phyloP scores from a whole-genome alignment of 495 filamentous ascomycete species.

The Aspergillus bertholletiae region DNA sequence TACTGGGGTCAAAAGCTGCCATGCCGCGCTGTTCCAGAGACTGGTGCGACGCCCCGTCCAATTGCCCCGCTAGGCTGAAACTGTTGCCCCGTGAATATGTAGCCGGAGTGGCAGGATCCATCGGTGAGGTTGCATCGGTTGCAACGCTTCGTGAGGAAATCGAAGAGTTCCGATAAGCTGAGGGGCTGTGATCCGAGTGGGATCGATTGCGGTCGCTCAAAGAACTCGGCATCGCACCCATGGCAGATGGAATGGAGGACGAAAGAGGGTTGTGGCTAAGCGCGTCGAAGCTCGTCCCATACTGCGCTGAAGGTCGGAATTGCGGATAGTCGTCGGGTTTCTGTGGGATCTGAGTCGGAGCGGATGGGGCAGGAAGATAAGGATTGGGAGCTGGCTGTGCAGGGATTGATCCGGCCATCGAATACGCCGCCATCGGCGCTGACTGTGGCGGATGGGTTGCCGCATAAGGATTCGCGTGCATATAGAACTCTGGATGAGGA shows the following conservation, averaged over 20 bases:
- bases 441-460: conserved; percentile 36
- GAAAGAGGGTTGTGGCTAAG: conserved; percentile 33
- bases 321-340: conserved; percentile 38
- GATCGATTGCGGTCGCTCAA: conserved; percentile 40
- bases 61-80: conserved; percentile 36
- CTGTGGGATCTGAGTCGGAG: conserved; percentile 22
- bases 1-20: conserved; percentile 31
- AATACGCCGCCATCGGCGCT: conserved; percentile 33
- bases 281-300: conserved; percentile 35
- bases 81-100: conserved; percentile 37
- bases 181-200: conserved; percentile 38
- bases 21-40: conserved; percentile 32
- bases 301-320: conserved; percentile 28
- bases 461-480: conserved; percentile 32
- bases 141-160: conserved; percentile 41
- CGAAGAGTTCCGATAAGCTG: conserved; percentile 42
- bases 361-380: conserved; percentile 35
- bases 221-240: conserved; percentile 32
- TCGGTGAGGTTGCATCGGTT: conserved; percentile 41
- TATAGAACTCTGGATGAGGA: conserved; percentile 36
- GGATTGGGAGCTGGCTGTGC: conserved; percentile 35
- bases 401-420: conserved; percentile 32
- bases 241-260: conserved; percentile 31
- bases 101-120: conserved; percentile 36
- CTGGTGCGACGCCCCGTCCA: conserved; percentile 27